These are phyloP conservation scores for Calonectria hawksworthii DNA, from an alignment of 2,329 filamentous ascomycete genomes.

Conservation along the genomic window DNA sequence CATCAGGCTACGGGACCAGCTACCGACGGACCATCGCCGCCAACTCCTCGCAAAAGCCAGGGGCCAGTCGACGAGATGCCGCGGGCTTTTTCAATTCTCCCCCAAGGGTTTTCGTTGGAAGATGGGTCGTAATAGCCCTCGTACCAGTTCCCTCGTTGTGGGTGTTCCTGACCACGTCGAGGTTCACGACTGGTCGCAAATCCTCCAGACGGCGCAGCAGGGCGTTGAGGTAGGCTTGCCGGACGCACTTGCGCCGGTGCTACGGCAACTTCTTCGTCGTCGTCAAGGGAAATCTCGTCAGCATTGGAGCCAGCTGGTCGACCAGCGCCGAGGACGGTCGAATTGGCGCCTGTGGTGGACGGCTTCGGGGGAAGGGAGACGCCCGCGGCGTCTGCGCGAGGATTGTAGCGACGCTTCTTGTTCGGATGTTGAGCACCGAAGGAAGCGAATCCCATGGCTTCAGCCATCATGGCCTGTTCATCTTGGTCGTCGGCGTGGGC, in stretches of 20 bases:
- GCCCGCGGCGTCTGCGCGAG: constrained; percentile 61
- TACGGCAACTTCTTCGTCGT: constrained; percentile 44
- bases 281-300: constrained; percentile 62
- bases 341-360: constrained; percentile 52
- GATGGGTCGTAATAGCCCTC: constrained; percentile 77
- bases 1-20: constrained; percentile 32
- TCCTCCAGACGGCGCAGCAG: constrained; percentile 34
- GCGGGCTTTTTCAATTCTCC: constrained; percentile 62
- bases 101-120: constrained; percentile 83
- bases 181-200: constrained; percentile 24
- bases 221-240: constrained; percentile 50
- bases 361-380: constrained; percentile 44
- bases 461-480: constrained; percentile 70
- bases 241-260: constrained; percentile 49
- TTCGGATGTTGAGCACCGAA: constrained; percentile 72
- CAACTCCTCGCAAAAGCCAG: constrained; percentile 56
- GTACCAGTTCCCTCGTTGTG: constrained; percentile 65
- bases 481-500: constrained; percentile 38
- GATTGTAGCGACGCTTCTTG: constrained; percentile 79
- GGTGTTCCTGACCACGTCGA: constrained; percentile 30
- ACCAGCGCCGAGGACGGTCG: constrained; percentile 50
- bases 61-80: constrained; percentile 59
- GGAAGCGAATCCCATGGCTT: constrained; percentile 79
- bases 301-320: constrained; percentile 48
- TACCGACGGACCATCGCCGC: constrained; percentile 13